Conservation (phyloP, 768 basidiomycete species). For the Naematelia aurantialba region DNA sequence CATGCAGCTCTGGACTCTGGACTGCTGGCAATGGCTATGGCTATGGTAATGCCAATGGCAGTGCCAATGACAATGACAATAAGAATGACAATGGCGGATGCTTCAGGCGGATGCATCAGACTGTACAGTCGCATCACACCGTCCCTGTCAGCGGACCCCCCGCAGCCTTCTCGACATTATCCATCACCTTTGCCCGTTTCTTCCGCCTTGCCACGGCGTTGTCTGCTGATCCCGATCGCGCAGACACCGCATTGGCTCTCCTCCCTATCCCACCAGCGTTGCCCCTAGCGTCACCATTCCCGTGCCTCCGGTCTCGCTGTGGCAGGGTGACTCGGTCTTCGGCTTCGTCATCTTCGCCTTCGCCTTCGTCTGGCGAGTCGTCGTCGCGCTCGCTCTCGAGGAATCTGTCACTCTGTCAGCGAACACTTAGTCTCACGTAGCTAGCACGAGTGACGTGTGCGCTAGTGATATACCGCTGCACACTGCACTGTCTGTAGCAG, state of each 20-base stretch:
- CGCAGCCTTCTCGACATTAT: constrained; percentile 34
- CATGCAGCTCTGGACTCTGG: too few relatives aligned
- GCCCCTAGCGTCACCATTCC: too few relatives aligned
- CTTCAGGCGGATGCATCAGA: too few relatives aligned
- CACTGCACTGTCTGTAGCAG: not conserved
- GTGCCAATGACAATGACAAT: too few relatives aligned
- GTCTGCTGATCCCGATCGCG: constrained; percentile 1
- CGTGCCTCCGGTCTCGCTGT: too few relatives aligned
- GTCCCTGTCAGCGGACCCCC: constrained; percentile 25
- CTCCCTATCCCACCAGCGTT: too few relatives aligned
- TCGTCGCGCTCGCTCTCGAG: constrained; percentile 19
- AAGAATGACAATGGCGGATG: too few relatives aligned
- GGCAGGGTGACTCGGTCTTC: too few relatives aligned
- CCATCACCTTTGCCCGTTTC: constrained; percentile 22
- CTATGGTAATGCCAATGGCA: too few relatives aligned
- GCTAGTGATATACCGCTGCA: not conserved
- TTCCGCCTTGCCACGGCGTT: constrained; percentile 7
- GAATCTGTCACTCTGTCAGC: constrained; percentile 7
- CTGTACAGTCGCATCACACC: not conserved
- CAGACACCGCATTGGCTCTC: constrained; percentile 1
- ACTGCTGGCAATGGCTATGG: too few relatives aligned
- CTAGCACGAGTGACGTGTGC: not conserved
- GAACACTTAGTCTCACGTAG: not conserved
- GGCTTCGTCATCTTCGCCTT: too few relatives aligned
- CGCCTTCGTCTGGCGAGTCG: constrained; percentile 17